These are phyloP conservation scores for Rhizopus arrhizus DNA, from an alignment of 371 early-diverging fungal genomes.

Conservation along the genomic window DNA sequence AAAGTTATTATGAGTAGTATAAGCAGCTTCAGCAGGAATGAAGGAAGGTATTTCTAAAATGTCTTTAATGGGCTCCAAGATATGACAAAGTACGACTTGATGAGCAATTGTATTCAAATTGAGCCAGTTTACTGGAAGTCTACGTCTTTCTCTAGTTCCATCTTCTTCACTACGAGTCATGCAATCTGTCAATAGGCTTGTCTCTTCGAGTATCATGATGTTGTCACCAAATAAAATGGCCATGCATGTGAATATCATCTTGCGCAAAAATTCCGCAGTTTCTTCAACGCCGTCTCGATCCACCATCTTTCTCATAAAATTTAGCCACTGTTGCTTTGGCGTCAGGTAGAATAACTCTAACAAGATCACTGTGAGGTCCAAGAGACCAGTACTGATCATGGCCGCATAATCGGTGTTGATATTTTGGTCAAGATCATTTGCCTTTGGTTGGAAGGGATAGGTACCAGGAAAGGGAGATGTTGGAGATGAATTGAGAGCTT, in stretches of 20 bases:
- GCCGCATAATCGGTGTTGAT: slow-evolving; percentile 32
- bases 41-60: slow-evolving; percentile 54
- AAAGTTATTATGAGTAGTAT: slow-evolving; percentile 5
- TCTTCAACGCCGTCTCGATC: slow-evolving; percentile 51
- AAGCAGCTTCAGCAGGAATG: slow-evolving; percentile 30
- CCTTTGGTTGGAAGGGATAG: slow-evolving; percentile 43
- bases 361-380: slow-evolving; percentile 52
- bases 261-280: slow-evolving; percentile 55
- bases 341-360: slow-evolving; percentile 54
- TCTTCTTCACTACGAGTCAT: slow-evolving; percentile 35
- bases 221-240: slow-evolving; percentile 53
- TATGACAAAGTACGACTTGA: slow-evolving; percentile 51
- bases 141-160: slow-evolving; percentile 24
- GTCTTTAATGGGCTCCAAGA: slow-evolving; percentile 55
- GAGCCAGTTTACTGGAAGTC: slow-evolving; percentile 61
- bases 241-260: slow-evolving; percentile 56
- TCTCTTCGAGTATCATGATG: slow-evolving; percentile 31
- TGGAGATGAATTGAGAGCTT: slow-evolving; percentile 48
- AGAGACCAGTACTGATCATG: slow-evolving; percentile 50
- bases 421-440: slow-evolving; percentile 18
- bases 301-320: slow-evolving; percentile 35
- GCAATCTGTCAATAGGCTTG: slow-evolving; percentile 25
- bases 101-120: slow-evolving; percentile 60
- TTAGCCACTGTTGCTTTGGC: slow-evolving; percentile 47
- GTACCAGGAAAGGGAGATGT: slow-evolving; percentile 43